These are phyloP conservation scores for Hydrangea macrophylla DNA, from an alignment of 148 eudicot genomes.

Conservation along the genomic window DNA sequence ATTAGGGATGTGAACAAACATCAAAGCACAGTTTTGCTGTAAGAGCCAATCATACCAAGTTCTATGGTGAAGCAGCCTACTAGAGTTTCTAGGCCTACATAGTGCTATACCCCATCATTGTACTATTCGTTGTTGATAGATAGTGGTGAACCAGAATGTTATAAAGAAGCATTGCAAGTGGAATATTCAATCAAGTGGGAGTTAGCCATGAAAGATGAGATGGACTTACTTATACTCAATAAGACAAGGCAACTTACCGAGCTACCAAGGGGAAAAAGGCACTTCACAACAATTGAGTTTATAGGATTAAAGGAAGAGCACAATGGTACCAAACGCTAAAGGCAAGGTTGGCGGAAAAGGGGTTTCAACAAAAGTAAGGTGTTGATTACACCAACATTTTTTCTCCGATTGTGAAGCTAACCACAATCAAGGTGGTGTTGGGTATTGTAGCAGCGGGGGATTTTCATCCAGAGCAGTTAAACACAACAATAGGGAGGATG, in stretches of 20 bases:
- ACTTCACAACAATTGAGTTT: neutral
- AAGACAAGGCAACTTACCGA: neutral
- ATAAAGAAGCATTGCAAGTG: neutral
- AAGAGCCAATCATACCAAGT: too few relatives aligned
- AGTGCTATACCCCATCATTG: too few relatives aligned
- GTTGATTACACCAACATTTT: constrained; percentile 2
- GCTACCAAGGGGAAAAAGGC: neutral
- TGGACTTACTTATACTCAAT: neutral
- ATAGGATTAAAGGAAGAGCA: neutral
- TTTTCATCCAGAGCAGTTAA: neutral
- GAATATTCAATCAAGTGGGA: neutral
- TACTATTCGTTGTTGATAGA: neutral
- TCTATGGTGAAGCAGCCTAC: too few relatives aligned
- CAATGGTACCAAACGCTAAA: constrained; percentile 3
- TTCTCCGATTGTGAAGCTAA: constrained; percentile 1
- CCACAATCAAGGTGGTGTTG: neutral
- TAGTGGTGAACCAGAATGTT: constrained; percentile 1
- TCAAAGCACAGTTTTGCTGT: too few relatives aligned
- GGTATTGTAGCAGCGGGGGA: neutral
- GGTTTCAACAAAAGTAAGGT: neutral
- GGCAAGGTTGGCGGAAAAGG: neutral
- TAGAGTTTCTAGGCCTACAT: too few relatives aligned
- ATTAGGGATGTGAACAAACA: too few relatives aligned
- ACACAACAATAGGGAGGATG: too few relatives aligned
- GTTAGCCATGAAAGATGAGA: neutral